Conservation (phyloP, 371 early-diverging fungal species). For the Circinella minor region DNA sequence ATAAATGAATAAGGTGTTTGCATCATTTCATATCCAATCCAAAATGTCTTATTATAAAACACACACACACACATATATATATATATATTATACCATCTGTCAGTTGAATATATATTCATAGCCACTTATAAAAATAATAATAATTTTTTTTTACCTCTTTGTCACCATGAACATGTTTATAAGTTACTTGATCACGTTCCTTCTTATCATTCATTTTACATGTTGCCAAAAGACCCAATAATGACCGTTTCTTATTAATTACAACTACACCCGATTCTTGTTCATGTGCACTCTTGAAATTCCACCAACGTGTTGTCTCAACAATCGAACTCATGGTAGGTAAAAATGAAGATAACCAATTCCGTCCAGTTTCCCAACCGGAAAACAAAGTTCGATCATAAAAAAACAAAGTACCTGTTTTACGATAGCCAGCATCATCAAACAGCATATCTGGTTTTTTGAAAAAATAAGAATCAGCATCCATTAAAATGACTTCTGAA, state of each 20-base stretch:
- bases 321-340: slow-evolving; percentile 50
- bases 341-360: slow-evolving; percentile 53
- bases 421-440: slow-evolving; percentile 56
- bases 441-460: slow-evolving; percentile 64
- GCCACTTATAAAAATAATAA: background rate
- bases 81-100: no score
- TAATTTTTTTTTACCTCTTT: slow-evolving; percentile 45
- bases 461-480: slow-evolving; percentile 77
- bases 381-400: slow-evolving; percentile 62
- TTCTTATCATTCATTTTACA: slow-evolving; percentile 62
- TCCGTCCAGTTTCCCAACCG: slow-evolving; percentile 35
- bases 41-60: slow-evolving; percentile 42
- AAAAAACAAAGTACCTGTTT: slow-evolving; percentile 68
- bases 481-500: slow-evolving; percentile 68
- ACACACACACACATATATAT: no score
- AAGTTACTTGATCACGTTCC: slow-evolving; percentile 53
- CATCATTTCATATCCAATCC: slow-evolving; percentile 65
- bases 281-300: slow-evolving; percentile 53
- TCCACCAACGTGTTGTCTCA: slow-evolving; percentile 51
- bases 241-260: slow-evolving; percentile 57
- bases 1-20: slow-evolving; percentile 62
- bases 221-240: slow-evolving; percentile 58
- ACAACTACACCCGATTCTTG: slow-evolving; percentile 70
- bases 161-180: slow-evolving; percentile 57
- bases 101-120: background rate